Percentiles rank a stretch among this genome's conserved stretches.
phyloP scores from a whole-genome alignment of 768 basidiomycete species.

The Suillus bovinus region DNA sequence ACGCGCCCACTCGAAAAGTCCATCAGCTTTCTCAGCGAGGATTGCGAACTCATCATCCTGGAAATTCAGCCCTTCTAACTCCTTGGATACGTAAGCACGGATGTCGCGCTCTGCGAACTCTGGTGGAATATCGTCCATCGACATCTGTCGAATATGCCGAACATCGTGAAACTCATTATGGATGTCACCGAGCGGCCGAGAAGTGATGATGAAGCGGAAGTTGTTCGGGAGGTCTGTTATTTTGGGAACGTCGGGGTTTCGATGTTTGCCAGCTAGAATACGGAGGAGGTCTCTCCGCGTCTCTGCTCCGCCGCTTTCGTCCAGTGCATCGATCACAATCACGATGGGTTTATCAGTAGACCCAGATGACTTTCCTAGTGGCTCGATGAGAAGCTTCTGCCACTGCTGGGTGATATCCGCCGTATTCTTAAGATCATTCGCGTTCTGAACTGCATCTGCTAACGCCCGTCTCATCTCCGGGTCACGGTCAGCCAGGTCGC shows the following conservation, averaged over 20 bases:
- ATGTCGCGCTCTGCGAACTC: neutral
- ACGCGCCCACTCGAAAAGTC: slow-evolving; percentile 6
- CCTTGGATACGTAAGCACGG: neutral
- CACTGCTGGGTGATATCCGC: neutral
- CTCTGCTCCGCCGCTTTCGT: slow-evolving; percentile 15
- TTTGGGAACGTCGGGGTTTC: neutral
- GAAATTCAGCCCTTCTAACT: neutral
- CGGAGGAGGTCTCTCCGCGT: neutral
- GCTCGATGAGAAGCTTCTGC: slow-evolving; percentile 1
- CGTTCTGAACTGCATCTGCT: neutral
- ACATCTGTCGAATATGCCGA: neutral
- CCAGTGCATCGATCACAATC: slow-evolving; percentile 27
- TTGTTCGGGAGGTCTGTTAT: slow-evolving; percentile 1
- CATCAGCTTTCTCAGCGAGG: neutral
- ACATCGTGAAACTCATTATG: neutral
- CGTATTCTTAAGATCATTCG: neutral
- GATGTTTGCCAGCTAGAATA: neutral
- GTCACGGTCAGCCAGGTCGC: slow-evolving; percentile 15
- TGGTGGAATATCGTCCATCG: neutral
- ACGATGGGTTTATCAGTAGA: slow-evolving; percentile 12
- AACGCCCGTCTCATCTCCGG: neutral
- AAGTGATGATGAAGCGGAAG: slow-evolving; percentile 13
- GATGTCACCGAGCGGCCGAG: slow-evolving; percentile 1
- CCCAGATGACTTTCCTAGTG: neutral
- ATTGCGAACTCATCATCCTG: neutral